These are phyloP conservation scores for Phytopythium cucurbitacearum DNA, from an alignment of 352 stramenopile species.

Conservation along the genomic window DNA sequence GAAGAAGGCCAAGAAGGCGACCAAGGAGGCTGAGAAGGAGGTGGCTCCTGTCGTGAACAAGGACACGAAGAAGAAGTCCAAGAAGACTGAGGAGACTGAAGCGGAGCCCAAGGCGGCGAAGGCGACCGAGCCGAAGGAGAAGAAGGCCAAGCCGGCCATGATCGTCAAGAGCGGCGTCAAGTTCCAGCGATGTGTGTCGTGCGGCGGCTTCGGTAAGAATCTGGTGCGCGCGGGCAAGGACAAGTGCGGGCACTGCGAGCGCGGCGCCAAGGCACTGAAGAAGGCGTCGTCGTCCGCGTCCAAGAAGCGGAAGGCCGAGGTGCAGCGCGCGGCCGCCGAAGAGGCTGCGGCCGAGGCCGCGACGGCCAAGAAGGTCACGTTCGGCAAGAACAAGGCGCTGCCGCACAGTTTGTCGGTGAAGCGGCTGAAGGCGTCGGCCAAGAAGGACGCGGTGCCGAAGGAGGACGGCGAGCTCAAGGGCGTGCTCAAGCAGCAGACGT, in stretches of 20 bases:
- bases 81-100: slow-evolving; percentile 8
- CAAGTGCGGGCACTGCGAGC: slow-evolving; percentile 72
- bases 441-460: slow-evolving; percentile 49
- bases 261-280: slow-evolving; percentile 49
- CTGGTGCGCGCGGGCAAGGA: slow-evolving; percentile 61
- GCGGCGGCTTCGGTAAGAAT: slow-evolving; percentile 70
- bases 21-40: slow-evolving; percentile 10
- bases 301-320: slow-evolving; percentile 67
- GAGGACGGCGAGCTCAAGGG: slow-evolving; percentile 61
- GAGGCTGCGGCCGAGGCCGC: slow-evolving; percentile 24
- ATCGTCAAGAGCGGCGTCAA: slow-evolving; percentile 67
- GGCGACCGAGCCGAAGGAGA: slow-evolving; percentile 9
- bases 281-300: slow-evolving; percentile 40
- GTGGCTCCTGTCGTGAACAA: slow-evolving; percentile 2
- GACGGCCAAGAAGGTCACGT: slow-evolving; percentile 75
- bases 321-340: slow-evolving; percentile 19
- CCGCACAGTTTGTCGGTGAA: slow-evolving; percentile 79
- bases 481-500: slow-evolving; percentile 55
- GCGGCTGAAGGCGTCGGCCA: slow-evolving; percentile 72
- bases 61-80: slow-evolving; percentile 3
- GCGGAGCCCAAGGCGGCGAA: slow-evolving; percentile 17
- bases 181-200: slow-evolving; percentile 65
- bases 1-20: slow-evolving; percentile 13
- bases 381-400: slow-evolving; percentile 82
- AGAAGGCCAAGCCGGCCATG: slow-evolving; percentile 22